Conservation (phyloP, 768 basidiomycete species). For the Gelatoporia subvermispora region DNA sequence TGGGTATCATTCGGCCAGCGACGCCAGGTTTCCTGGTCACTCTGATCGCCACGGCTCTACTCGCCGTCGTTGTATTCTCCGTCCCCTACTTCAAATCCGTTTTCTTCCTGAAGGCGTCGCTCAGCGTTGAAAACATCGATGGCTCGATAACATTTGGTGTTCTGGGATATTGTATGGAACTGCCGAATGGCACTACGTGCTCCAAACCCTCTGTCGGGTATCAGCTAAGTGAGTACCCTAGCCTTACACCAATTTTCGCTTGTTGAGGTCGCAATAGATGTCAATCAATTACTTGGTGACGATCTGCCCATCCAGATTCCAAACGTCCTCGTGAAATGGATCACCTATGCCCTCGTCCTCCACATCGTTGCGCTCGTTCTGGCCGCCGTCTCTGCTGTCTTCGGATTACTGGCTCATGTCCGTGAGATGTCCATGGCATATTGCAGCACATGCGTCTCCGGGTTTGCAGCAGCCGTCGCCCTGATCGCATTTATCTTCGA, state of each 20-base stretch:
- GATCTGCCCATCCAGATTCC: constrained; percentile 67
- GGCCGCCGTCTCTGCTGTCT: constrained; percentile 65
- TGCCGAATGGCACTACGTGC: constrained; percentile 58
- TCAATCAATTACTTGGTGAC: constrained; percentile 76
- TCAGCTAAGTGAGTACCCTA: constrained; percentile 60
- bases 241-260: neutral
- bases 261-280: constrained; percentile 47
- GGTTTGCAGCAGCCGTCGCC: constrained; percentile 73
- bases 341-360: constrained; percentile 89
- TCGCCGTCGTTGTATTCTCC: constrained; percentile 85
- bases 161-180: constrained; percentile 78
- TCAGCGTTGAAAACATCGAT: constrained; percentile 39
- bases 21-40: constrained; percentile 88
- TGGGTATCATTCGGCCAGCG: constrained; percentile 73
- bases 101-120: constrained; percentile 79
- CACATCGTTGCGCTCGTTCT: constrained; percentile 84
- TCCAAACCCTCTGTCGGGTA: constrained; percentile 83
- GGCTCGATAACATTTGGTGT: constrained; percentile 83
- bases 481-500: constrained; percentile 92
- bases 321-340: constrained; percentile 83
- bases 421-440: constrained; percentile 83
- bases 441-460: constrained; percentile 75
- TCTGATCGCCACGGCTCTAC: constrained; percentile 68
- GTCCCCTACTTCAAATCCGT: constrained; percentile 87
- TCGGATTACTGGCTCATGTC: constrained; percentile 86